These are phyloP conservation scores for Kwoniella botswanensis DNA, from an alignment of 768 basidiomycete genomes.

Conservation along the genomic window DNA sequence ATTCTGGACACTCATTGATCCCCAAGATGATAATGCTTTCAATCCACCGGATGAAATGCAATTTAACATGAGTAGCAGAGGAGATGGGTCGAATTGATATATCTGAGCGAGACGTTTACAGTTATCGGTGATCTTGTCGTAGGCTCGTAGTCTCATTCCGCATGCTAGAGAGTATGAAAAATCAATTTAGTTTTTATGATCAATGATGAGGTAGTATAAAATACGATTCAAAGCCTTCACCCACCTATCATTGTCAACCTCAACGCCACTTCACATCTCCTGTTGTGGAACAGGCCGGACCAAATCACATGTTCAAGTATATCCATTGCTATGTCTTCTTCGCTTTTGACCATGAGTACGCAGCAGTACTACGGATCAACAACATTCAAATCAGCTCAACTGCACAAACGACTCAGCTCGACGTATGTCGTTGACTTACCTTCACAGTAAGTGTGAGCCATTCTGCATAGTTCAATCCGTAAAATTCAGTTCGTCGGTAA, in stretches of 20 bases:
- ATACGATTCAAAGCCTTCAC: slow-evolving; percentile 37
- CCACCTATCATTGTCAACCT: slow-evolving; percentile 77
- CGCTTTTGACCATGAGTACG: slow-evolving; percentile 55
- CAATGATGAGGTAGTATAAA: too few species aligned
- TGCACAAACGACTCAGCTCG: not conserved
- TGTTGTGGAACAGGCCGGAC: slow-evolving; percentile 64
- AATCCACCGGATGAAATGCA: slow-evolving; percentile 71
- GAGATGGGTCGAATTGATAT: slow-evolving; percentile 86
- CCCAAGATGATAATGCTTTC: slow-evolving; percentile 74
- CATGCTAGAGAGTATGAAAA: slow-evolving; percentile 66
- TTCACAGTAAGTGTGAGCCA: slow-evolving; percentile 88
- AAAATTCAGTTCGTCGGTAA: slow-evolving; percentile 70
- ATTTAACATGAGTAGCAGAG: slow-evolving; percentile 75
- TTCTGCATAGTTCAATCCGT: slow-evolving; percentile 78
- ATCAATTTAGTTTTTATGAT: not conserved
- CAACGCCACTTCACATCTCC: slow-evolving; percentile 68
- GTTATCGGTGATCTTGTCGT: slow-evolving; percentile 71
- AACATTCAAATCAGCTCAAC: not conserved
- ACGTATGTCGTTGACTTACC: slow-evolving; percentile 61
- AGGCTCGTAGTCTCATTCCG: slow-evolving; percentile 67
- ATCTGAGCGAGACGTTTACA: slow-evolving; percentile 73
- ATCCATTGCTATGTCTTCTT: slow-evolving; percentile 52
- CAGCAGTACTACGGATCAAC: slow-evolving; percentile 49
- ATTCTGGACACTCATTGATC: slow-evolving; percentile 78
- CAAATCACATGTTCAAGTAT: slow-evolving; percentile 55